Evolutionary conservation across 768 basidiomycete genomes (phyloP).

Genomic region (Naganishia onofrii): DNA sequence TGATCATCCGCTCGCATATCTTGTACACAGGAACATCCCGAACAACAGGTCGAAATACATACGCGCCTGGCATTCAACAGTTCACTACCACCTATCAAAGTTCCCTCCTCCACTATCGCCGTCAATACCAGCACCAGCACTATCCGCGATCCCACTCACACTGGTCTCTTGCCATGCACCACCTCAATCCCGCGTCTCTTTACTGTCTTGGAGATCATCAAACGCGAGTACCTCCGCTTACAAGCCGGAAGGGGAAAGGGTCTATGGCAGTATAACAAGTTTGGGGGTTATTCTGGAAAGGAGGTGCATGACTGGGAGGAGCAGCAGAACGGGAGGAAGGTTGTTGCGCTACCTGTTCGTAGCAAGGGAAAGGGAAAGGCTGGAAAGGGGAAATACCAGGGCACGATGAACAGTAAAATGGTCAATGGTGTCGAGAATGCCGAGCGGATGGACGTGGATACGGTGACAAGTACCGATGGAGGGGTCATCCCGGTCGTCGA

Average conservation of each 20-base stretch:
- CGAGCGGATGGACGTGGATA: background rate
- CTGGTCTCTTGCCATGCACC: conserved; percentile 38
- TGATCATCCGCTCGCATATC: too few relatives aligned
- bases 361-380: conserved; percentile 33
- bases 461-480: too few relatives aligned
- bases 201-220: conserved; percentile 77
- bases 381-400: too few relatives aligned
- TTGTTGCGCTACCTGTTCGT: conserved; percentile 30
- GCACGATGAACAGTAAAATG: too few relatives aligned
- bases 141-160: too few relatives aligned
- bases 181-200: conserved; percentile 64
- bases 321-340: conserved; percentile 25
- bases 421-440: too few relatives aligned
- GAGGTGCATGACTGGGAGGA: conserved; percentile 19
- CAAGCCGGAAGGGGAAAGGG: conserved; percentile 23
- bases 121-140: background rate
- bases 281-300: conserved; percentile 32
- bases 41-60: background rate
- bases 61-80: background rate
- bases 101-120: background rate
- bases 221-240: conserved; percentile 63
- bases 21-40: conserved; percentile 17
- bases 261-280: conserved; percentile 47
- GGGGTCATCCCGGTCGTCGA: too few relatives aligned
- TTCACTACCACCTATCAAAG: background rate